phyloP scores from a whole-genome alignment of 495 filamentous ascomycete genomes.

The Tuber borchii region DNA sequence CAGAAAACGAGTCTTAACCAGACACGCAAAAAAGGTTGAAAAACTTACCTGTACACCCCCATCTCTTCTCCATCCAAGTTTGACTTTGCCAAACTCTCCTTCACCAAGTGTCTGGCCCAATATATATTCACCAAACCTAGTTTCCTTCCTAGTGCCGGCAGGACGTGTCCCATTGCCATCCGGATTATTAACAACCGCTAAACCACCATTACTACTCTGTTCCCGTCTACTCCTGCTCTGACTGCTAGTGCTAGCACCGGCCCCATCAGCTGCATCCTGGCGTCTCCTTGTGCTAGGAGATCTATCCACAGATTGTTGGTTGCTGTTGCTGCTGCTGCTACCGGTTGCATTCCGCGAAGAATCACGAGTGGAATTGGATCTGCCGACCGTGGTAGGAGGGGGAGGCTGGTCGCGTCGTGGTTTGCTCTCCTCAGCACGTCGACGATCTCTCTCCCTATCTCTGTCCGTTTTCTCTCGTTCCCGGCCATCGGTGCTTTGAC shows the following conservation, averaged over 20 bases:
- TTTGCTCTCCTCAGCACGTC: constrained; percentile 33
- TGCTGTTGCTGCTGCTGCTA: constrained; percentile 19
- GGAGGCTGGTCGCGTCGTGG: constrained; percentile 28
- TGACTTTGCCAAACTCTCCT: constrained; percentile 98
- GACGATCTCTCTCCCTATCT: constrained; percentile 36
- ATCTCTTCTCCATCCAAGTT: constrained; percentile 97
- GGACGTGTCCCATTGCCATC: constrained; percentile 40
- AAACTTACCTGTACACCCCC: constrained; percentile 67
- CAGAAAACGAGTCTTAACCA: neutral
- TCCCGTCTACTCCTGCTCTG: constrained; percentile 28
- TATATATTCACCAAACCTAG: constrained; percentile 88
- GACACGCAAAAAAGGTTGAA: neutral
- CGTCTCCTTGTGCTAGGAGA: constrained; percentile 28
- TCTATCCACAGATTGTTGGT: constrained; percentile 25
- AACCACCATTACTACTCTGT: constrained; percentile 18
- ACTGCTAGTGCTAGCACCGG: constrained; percentile 28
- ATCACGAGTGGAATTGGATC: constrained; percentile 38
- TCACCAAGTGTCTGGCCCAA: constrained; percentile 95
- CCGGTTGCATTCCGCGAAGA: constrained; percentile 23
- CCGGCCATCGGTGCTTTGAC: constrained; percentile 36
- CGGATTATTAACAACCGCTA: constrained; percentile 31
- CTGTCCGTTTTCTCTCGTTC: constrained; percentile 31
- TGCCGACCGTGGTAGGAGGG: constrained; percentile 24
- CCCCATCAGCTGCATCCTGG: constrained; percentile 33
- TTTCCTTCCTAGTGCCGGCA: constrained; percentile 56